phyloP scores from a whole-genome alignment of 345 rosid genomes.

The Toxicodendron radicans region DNA sequence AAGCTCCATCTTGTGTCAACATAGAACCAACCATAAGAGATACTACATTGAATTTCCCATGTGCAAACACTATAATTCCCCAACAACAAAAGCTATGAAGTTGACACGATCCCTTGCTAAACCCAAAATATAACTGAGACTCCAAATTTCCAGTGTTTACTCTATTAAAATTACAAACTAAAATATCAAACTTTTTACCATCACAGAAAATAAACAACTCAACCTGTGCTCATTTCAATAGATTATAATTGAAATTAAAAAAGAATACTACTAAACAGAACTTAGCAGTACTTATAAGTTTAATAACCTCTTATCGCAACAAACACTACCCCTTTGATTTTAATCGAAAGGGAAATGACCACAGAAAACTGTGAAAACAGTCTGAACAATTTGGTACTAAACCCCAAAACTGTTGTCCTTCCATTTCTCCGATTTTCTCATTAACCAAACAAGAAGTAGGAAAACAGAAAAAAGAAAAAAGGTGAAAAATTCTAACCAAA shows the following conservation, averaged over 20 bases:
- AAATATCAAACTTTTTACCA: not conserved
- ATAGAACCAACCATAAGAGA: not conserved
- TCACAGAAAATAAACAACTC: not conserved
- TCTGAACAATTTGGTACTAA: too few species aligned
- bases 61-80: not conserved
- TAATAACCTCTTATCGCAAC: not conserved
- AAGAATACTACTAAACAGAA: not conserved
- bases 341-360: too few species aligned
- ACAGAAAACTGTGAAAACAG: too few species aligned
- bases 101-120: not conserved
- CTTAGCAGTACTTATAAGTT: not conserved
- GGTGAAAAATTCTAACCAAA: constrained; percentile 1
- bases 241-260: not conserved
- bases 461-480: not conserved
- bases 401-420: not conserved
- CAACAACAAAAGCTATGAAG: not conserved
- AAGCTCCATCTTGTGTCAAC: not conserved
- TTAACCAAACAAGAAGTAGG: constrained; percentile 3
- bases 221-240: not conserved
- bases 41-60: not conserved
- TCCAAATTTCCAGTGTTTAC: not conserved
- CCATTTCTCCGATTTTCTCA: constrained; percentile 3
- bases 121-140: not conserved
- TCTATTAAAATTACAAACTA: not conserved
- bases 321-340: not conserved